Evolutionary conservation across 768 basidiomycete species (phyloP).

Genomic region (Tulasnella sp.): DNA sequence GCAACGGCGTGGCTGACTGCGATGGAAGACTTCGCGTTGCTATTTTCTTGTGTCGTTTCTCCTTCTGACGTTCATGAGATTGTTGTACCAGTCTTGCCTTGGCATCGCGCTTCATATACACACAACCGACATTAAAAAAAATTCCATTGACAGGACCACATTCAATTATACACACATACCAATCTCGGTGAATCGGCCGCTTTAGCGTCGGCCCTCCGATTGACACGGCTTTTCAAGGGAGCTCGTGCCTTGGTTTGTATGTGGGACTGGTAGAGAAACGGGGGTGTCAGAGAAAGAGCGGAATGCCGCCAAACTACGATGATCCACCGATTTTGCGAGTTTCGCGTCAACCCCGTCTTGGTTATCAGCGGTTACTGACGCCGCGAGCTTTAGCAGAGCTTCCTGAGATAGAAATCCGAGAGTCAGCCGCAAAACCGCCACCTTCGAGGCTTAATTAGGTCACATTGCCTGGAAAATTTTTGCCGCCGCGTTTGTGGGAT

Average conservation of each 20-base stretch:
- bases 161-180: neutral
- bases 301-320: neutral
- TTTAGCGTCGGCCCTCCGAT: neutral
- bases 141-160: too few species aligned
- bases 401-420: neutral
- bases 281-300: neutral
- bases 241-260: neutral
- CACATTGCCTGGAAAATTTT: too few species aligned
- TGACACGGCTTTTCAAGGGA: neutral
- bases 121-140: too few species aligned
- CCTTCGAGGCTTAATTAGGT: too few species aligned
- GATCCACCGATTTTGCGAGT: neutral
- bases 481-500: neutral
- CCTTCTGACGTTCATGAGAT: neutral
- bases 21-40: neutral
- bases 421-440: too few species aligned
- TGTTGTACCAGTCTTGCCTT: neutral
- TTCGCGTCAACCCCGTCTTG: neutral
- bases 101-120: conserved; percentile 1
- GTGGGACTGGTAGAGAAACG: neutral
- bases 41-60: neutral
- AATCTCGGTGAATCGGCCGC: neutral
- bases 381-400: conserved; percentile 4
- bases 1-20: neutral
- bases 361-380: neutral